A percentile compares a stretch with the other conserved stretches of the same genome.
These are phyloP conservation scores for Fusarium nygamai DNA, from an alignment of 2,329 filamentous ascomycete species.

Conservation along the genomic window DNA sequence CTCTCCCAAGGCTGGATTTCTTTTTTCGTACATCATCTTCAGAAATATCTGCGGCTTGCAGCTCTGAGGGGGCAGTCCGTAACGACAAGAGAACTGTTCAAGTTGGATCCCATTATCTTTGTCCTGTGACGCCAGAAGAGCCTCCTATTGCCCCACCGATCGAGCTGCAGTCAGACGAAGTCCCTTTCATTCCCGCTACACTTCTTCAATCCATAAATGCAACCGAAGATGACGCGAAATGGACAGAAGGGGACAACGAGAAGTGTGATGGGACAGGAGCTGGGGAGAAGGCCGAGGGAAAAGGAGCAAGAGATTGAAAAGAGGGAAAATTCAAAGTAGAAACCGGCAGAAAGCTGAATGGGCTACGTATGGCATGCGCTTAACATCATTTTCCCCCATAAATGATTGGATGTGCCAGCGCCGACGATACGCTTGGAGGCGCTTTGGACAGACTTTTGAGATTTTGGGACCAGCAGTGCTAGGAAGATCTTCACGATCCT, in stretches of 20 bases:
- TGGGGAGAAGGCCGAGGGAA: neutral
- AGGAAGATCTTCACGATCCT: slow-evolving; percentile 13
- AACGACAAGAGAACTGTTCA: slow-evolving; percentile 44
- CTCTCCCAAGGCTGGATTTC: slow-evolving; percentile 45
- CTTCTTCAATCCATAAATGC: slow-evolving; percentile 20
- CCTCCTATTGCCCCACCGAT: neutral
- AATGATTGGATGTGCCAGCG: slow-evolving; percentile 16
- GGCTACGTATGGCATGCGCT: neutral
- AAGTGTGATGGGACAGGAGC: neutral
- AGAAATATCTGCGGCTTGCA: slow-evolving; percentile 17
- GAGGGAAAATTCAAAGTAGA: slow-evolving; percentile 10
- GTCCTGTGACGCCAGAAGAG: slow-evolving; percentile 21
- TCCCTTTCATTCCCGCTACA: slow-evolving; percentile 5
- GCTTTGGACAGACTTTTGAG: slow-evolving; percentile 8
- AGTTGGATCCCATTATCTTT: slow-evolving; percentile 33
- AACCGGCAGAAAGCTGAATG: neutral
- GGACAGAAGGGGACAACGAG: neutral
- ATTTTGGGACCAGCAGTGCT: neutral
- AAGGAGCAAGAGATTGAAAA: slow-evolving; percentile 3
- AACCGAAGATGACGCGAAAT: neutral
- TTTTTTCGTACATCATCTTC: slow-evolving; percentile 12
- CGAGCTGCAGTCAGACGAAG: slow-evolving; percentile 14
- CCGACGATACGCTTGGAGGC: neutral
- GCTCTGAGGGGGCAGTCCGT: slow-evolving; percentile 38
- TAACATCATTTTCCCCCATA: neutral